Conservation (phyloP, 768 basidiomycete species). For the Tylopilus cervinicoccineus region DNA sequence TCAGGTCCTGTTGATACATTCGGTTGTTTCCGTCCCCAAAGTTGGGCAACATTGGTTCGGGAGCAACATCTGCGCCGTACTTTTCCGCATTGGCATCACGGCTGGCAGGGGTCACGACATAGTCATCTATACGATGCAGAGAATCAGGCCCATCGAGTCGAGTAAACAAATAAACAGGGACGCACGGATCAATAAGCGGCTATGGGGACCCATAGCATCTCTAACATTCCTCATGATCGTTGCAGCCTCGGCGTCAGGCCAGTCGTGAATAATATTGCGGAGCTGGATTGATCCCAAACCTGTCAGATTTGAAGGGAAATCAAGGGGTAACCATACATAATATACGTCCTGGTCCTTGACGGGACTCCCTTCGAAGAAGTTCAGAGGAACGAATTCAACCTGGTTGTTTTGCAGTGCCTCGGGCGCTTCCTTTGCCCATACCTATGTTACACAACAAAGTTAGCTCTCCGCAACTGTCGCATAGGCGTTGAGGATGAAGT, state of each 20-base stretch:
- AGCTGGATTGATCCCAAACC: constrained; percentile 11
- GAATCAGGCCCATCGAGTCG: neutral
- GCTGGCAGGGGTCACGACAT: constrained; percentile 13
- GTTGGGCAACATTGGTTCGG: constrained; percentile 45
- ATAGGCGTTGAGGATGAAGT: too few relatives aligned
- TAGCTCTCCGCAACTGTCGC: neutral
- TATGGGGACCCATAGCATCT: constrained; percentile 26
- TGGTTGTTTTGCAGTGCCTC: constrained; percentile 15
- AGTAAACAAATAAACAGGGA: neutral
- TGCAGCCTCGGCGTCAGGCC: constrained; percentile 33
- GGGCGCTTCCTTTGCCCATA: constrained; percentile 17
- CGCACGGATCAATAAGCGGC: constrained; percentile 33
- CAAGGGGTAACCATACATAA: constrained; percentile 12
- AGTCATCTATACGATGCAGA: constrained; percentile 15
- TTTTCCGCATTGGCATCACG: constrained; percentile 3
- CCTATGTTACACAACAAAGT: constrained; percentile 1
- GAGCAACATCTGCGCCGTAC: constrained; percentile 30
- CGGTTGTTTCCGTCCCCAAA: constrained; percentile 40
- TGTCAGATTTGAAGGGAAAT: neutral
- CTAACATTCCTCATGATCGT: constrained; percentile 29
- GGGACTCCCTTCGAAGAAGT: constrained; percentile 19
- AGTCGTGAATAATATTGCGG: constrained; percentile 33
- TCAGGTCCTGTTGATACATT: constrained; percentile 42
- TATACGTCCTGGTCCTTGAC: constrained; percentile 21
- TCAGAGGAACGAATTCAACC: constrained; percentile 15